Evolutionary conservation across 2,329 filamentous ascomycete species (phyloP).

Genomic region (Colletotrichum phormii): DNA sequence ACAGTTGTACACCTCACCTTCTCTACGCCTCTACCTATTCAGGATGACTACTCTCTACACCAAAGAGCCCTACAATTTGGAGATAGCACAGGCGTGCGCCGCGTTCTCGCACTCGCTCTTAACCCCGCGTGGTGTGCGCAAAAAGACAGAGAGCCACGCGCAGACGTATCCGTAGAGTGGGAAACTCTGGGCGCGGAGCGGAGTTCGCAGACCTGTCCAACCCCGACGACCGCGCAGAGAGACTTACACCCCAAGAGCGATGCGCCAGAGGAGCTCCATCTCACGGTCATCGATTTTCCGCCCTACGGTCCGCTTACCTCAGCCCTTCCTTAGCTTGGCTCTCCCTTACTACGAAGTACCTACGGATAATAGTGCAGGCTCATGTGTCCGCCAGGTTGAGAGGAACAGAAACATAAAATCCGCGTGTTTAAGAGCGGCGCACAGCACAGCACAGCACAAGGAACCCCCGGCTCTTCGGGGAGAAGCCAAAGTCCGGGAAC

Average conservation of each 20-base stretch:
- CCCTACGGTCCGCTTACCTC: neutral
- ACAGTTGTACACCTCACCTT: neutral
- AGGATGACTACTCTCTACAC: too few relatives aligned
- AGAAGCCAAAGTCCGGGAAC: constrained; percentile 29
- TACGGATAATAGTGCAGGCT: neutral
- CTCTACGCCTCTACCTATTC: neutral
- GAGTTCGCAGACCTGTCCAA: constrained; percentile 16
- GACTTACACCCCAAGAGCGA: neutral
- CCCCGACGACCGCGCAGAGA: constrained; percentile 2
- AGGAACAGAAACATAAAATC: neutral
- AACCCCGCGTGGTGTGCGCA: neutral
- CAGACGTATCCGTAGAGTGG: neutral
- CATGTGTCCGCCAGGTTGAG: too few relatives aligned
- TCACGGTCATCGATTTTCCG: neutral
- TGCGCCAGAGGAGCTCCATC: neutral
- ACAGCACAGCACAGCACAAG: neutral
- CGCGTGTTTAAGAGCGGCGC: neutral
- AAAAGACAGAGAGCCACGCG: neutral
- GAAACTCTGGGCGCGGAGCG: constrained; percentile 19
- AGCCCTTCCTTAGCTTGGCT: neutral
- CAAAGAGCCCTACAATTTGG: too few relatives aligned
- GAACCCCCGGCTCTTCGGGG: constrained; percentile 25
- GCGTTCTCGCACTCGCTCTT: neutral
- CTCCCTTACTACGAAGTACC: too few relatives aligned
- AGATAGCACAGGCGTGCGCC: neutral